phyloP scores from a whole-genome alignment of 1,284 basidiomycete genomes.

The Wallemia hederae region DNA sequence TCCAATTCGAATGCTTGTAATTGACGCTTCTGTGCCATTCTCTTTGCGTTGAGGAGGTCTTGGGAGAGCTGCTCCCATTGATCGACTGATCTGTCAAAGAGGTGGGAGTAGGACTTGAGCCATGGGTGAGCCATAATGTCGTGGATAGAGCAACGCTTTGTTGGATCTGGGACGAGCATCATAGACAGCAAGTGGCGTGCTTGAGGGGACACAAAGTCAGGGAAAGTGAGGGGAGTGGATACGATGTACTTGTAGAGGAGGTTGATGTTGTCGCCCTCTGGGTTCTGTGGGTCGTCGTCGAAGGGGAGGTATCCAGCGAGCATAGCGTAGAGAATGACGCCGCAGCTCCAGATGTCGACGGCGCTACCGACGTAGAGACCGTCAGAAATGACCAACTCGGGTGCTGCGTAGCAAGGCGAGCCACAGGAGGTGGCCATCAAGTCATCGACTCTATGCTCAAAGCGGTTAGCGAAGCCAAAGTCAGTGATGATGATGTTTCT shows the following conservation, averaged over 20 bases:
- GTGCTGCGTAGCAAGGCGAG: slow-evolving; percentile 90
- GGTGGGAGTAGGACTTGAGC: slow-evolving; percentile 33
- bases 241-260: slow-evolving; percentile 98
- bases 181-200: slow-evolving; percentile 41
- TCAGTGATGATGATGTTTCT: slow-evolving; percentile 99
- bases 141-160: slow-evolving; percentile 37
- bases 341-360: slow-evolving; percentile 97
- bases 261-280: slow-evolving; percentile 98
- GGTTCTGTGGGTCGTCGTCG: slow-evolving; percentile 94
- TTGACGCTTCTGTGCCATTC: slow-evolving; percentile 38
- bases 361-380: slow-evolving; percentile 94
- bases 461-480: slow-evolving; percentile 95
- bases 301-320: slow-evolving; percentile 97
- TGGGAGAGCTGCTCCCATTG: slow-evolving; percentile 52
- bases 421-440: slow-evolving; percentile 98
- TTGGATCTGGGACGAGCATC: slow-evolving; percentile 66
- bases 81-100: slow-evolving; percentile 40
- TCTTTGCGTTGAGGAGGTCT: slow-evolving; percentile 56
- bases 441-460: slow-evolving; percentile 67
- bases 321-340: slow-evolving; percentile 98
- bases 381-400: slow-evolving; percentile 94
- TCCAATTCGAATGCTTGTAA: slow-evolving; percentile 19
- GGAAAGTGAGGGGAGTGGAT: slow-evolving; percentile 77
- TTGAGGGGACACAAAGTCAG: slow-evolving; percentile 57
- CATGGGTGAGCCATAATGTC: slow-evolving; percentile 57